phyloP scores from a whole-genome alignment of 2,329 filamentous ascomycete species.

The Neoscytalidium dimidiatum region DNA sequence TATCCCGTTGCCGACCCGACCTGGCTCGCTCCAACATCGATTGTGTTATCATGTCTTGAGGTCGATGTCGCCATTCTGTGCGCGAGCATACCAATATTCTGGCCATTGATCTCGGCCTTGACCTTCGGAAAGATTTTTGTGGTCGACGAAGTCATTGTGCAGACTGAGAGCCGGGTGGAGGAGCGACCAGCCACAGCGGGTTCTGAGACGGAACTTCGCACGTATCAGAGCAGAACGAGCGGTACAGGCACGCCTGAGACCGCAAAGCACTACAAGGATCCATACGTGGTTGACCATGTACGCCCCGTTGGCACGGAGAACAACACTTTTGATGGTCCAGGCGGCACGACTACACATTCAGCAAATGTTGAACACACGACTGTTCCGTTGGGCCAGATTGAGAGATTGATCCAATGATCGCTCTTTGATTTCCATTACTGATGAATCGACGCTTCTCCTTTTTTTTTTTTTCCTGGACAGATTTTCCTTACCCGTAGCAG shows the following conservation, averaged over 20 bases:
- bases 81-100: slow-evolving; percentile 42
- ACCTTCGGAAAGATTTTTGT: slow-evolving; percentile 39
- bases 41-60: slow-evolving; percentile 38
- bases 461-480: neutral
- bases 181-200: neutral
- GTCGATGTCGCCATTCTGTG: slow-evolving; percentile 40
- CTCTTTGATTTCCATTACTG: neutral
- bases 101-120: slow-evolving; percentile 35
- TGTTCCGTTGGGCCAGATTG: slow-evolving; percentile 8
- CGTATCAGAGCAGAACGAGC: neutral
- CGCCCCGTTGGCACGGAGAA: neutral
- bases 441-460: neutral
- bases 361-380: slow-evolving; percentile 7
- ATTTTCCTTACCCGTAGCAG: neutral
- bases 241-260: neutral
- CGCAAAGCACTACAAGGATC: slow-evolving; percentile 10
- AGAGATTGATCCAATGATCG: neutral
- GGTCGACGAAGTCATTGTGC: slow-evolving; percentile 41
- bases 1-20: slow-evolving; percentile 34
- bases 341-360: neutral
- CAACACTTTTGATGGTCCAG: neutral
- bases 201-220: slow-evolving; percentile 15
- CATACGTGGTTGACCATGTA: slow-evolving; percentile 6
- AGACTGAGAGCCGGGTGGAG: slow-evolving; percentile 26
- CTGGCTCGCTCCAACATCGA: slow-evolving; percentile 31